Conservation (phyloP, 2,329 filamentous ascomycete species). For the Cladophialophora immunda region DNA sequence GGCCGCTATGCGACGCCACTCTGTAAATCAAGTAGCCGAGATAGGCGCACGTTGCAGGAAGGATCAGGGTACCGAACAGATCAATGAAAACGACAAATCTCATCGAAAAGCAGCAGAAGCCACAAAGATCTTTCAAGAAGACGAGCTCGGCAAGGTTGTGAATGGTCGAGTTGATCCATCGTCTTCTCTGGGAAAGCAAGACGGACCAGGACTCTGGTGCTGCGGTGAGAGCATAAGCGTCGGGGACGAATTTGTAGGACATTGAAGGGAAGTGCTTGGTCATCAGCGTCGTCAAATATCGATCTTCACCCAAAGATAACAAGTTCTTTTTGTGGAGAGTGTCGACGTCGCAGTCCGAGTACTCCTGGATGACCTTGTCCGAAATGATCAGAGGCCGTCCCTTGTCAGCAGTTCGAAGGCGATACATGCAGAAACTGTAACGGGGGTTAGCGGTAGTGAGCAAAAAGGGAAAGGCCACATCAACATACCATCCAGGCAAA, state of each 20-base stretch:
- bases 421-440: constrained; percentile 96
- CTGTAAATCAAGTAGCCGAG: constrained; percentile 86
- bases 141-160: constrained; percentile 95
- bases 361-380: constrained; percentile 85
- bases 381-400: constrained; percentile 94
- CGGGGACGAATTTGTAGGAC: constrained; percentile 94
- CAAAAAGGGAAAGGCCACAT: background rate
- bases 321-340: constrained; percentile 96
- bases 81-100: constrained; percentile 95
- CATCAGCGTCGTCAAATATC: constrained; percentile 96
- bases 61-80: constrained; percentile 88
- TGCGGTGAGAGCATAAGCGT: constrained; percentile 91
- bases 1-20: constrained; percentile 72
- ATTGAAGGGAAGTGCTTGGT: constrained; percentile 95
- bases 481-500: constrained; percentile 94
- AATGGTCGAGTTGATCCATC: constrained; percentile 99
- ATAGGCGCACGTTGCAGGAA: constrained; percentile 88
- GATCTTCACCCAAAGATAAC: constrained; percentile 92
- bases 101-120: constrained; percentile 99
- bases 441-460: constrained; percentile 49
- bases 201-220: constrained; percentile 95
- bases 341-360: constrained; percentile 87
- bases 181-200: constrained; percentile 93
- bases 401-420: constrained; percentile 89
- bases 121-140: constrained; percentile 90